Evolutionary conservation across 176 grass and related monocot species (phyloP), one percentile per base, ranked within the genome.

Genomic region (Oryza brachyantha): DNA sequence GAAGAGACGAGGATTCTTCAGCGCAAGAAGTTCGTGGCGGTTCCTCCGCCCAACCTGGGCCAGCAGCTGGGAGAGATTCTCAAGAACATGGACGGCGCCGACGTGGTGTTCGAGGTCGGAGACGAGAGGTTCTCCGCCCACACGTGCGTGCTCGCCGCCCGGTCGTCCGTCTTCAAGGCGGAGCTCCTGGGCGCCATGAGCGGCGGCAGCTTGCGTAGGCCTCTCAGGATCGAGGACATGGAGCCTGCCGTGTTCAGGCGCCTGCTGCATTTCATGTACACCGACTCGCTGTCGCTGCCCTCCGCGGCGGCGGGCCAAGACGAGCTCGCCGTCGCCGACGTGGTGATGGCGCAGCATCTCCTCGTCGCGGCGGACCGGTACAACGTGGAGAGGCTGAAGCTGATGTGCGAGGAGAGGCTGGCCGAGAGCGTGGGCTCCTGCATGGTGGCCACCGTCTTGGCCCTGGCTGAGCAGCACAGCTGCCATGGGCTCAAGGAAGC

Each of bases 291-390:
- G 29, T n/a, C n/a, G n/a, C n/a, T n/a, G n/a, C n/a, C 73, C 66
- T 26, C n/a, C n/a, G n/a, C n/a, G n/a, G 64, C 36, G 73, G 29
- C 52, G 0, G 29, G 7, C 52, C n/a, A 83, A 10, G 35, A 32
- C 4, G 3, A 32, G 4, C 4, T 32, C 2, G 14, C 25, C 42
- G 36, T 6, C 24, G 35, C 61, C 5, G 19, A 72, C 24, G 38
- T 72, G 27, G 50, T 25, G 7, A 50, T 80, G 68, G 29, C 67
- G 34, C 75, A 84, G 36, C 86, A 88, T 80, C 72, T 88, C 10
- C 37, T 88, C 28, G 68, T 79, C 34, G 86, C 81, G 5, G 81
- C 86, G 1, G 86, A 88, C n/a, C 70, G 86, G 29, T 84, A 88
- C 59, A 50, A 62, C 6, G 3, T 84, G 7, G 61, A 84, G 11